Conservation (phyloP, 192 early-diverging fungal genomes). For the Coemansia sp. region DNA sequence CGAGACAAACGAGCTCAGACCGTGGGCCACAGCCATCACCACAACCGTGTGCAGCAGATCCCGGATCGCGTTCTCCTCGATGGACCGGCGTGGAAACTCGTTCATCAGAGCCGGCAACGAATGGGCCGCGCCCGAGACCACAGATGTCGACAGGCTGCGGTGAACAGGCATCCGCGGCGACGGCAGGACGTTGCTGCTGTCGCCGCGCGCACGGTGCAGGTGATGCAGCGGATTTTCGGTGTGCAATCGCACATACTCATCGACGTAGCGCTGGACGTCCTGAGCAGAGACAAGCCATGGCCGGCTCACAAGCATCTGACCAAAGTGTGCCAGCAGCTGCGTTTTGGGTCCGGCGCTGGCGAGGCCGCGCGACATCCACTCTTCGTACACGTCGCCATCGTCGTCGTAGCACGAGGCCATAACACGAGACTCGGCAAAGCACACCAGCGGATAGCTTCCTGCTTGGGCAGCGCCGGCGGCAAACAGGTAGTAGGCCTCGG, state of each 20-base stretch:
- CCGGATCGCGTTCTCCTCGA: constrained; percentile 34
- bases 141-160: constrained; percentile 28
- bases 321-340: constrained; percentile 38
- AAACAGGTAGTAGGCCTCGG: constrained; percentile 39
- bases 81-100: constrained; percentile 20
- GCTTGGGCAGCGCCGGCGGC: constrained; percentile 35
- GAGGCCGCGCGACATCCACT: constrained; percentile 29
- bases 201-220: constrained; percentile 17
- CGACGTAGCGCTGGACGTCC: constrained; percentile 23
- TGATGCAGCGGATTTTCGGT: neutral
- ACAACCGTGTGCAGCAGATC: constrained; percentile 37
- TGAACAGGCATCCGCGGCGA: constrained; percentile 6
- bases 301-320: constrained; percentile 11
- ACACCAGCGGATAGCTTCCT: constrained; percentile 40
- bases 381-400: constrained; percentile 29
- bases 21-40: constrained; percentile 34
- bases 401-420: constrained; percentile 26
- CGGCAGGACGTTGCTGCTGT: constrained; percentile 8
- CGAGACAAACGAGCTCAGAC: constrained; percentile 28
- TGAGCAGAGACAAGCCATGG: constrained; percentile 21
- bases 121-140: constrained; percentile 7
- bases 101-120: constrained; percentile 1
- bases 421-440: constrained; percentile 21
- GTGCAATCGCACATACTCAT: constrained; percentile 31
- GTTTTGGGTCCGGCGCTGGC: constrained; percentile 9